Percentiles rank a stretch among this genome's conserved stretches.
These are phyloP conservation scores for Beta corolliflora DNA, from an alignment of 179 eudicot species.

Conservation along the genomic window DNA sequence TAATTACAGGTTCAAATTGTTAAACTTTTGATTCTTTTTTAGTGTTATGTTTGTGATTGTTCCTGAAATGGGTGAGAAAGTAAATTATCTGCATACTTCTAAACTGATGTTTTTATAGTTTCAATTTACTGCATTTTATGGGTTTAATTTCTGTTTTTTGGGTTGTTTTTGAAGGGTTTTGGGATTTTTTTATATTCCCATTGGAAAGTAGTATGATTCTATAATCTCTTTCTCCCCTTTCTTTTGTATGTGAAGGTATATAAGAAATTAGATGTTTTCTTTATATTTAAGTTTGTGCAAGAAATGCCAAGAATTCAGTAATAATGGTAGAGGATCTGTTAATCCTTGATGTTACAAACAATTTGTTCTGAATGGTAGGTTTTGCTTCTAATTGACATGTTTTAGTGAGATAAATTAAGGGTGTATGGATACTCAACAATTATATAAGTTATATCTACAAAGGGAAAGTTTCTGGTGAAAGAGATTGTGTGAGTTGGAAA, in stretches of 20 bases:
- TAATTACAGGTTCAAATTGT: slow-evolving; percentile 20
- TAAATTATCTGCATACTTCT: neutral
- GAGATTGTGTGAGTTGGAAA: neutral
- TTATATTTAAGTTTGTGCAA: no score
- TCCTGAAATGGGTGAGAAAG: no score
- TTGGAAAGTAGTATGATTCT: no score
- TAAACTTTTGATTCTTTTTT: neutral
- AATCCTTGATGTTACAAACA: neutral
- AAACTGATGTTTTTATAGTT: neutral
- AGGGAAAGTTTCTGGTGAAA: neutral
- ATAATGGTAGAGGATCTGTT: no score
- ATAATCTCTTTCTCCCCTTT: neutral
- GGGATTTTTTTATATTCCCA: neutral
- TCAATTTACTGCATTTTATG: neutral
- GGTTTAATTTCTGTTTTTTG: neutral
- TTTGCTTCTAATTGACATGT: neutral
- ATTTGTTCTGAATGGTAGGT: neutral
- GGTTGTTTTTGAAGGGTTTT: slow-evolving; percentile 6
- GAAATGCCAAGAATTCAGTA: no score
- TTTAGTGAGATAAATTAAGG: neutral
- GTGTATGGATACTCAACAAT: no score
- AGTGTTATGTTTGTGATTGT: neutral
- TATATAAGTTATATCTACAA: no score
- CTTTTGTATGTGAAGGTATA: neutral
- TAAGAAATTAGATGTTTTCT: no score